These are phyloP conservation scores for Exophiala sideris DNA, from an alignment of 2,329 filamentous ascomycete species.

Conservation along the genomic window DNA sequence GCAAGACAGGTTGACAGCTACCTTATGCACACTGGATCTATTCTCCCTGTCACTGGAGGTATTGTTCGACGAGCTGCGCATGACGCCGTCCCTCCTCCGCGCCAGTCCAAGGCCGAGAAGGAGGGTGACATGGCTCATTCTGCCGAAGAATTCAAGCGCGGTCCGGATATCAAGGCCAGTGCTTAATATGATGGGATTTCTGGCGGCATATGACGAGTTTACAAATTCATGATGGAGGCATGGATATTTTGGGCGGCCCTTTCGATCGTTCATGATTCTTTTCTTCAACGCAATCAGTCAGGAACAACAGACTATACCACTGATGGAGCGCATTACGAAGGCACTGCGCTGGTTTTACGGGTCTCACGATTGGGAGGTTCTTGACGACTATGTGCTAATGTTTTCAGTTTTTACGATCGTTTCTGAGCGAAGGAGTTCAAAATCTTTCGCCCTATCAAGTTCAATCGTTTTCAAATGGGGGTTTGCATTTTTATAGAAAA, in stretches of 20 bases:
- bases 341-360: neutral
- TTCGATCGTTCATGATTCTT: conserved; percentile 5
- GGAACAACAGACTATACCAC: conserved; percentile 4
- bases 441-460: neutral
- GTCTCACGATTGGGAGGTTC: neutral
- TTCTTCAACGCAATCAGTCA: conserved; percentile 6
- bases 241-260: conserved; percentile 3
- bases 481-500: conserved; percentile 3
- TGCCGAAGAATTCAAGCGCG: conserved; percentile 19
- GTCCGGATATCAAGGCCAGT: conserved; percentile 13
- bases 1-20: conserved; percentile 88
- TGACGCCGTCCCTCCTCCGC: conserved; percentile 38
- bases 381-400: conserved; percentile 2
- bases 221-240: neutral
- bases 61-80: conserved; percentile 76
- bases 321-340: conserved; percentile 8
- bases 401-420: conserved; percentile 17
- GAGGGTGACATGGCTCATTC: conserved; percentile 25
- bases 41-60: conserved; percentile 84
- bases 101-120: conserved; percentile 20
- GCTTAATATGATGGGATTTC: conserved; percentile 3
- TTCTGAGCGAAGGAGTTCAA: conserved; percentile 8
- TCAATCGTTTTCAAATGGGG: conserved; percentile 1
- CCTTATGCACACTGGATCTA: conserved; percentile 71
- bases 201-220: neutral